Evolutionary conservation across 495 filamentous ascomycete species (phyloP), one percentile per base, ranked within the genome.

Genomic region (Halenospora varia): DNA sequence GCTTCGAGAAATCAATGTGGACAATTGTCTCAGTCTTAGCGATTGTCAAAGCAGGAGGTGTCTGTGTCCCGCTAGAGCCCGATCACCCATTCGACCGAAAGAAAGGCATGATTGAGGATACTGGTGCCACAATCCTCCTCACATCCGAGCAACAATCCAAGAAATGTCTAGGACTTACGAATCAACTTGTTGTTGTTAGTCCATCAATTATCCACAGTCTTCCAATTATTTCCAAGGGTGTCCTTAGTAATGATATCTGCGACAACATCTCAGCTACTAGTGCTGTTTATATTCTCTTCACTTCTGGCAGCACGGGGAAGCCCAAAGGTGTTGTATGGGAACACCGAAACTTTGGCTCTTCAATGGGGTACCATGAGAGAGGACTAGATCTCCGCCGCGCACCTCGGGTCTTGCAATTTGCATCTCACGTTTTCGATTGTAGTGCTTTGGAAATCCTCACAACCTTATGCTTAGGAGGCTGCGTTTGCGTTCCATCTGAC

Each of bases 361-460:
- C 25, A 3, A 53, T 26, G 25, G 4, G 41, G 10, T 53, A 17
- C 10, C 55, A 57, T 50, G 47, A 25, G 10, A 19, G 13, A 41
- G 55, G 44, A 9, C 15, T 47, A 25, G 2, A 68, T 73, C 1
- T 52, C 3, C 11, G 19, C 11, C 24, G 45, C 1, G 46, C 41
- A n/a, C 46, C 51, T 35, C 25, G 59, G 19, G 53, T 61, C n/a
- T 25, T 58, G 29, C 41, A 62, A 24, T 63, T 63, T 55, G 52
- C 59, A 47, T 51, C 53, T 11, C 55, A 61, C 17, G 22, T 87
- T 0, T 94, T 94, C 60, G 90, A 95, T 64, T 88, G 92, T 3
- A 92, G 87, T 0, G 79, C 92, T 0, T 90, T 91, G 54, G 89
- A 92, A 62, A 88, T 90, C 2, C 91, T 93, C 71, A 92, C 90